phyloP scores from a whole-genome alignment of 495 filamentous ascomycete genomes.

The Bryoglossum gracile region DNA sequence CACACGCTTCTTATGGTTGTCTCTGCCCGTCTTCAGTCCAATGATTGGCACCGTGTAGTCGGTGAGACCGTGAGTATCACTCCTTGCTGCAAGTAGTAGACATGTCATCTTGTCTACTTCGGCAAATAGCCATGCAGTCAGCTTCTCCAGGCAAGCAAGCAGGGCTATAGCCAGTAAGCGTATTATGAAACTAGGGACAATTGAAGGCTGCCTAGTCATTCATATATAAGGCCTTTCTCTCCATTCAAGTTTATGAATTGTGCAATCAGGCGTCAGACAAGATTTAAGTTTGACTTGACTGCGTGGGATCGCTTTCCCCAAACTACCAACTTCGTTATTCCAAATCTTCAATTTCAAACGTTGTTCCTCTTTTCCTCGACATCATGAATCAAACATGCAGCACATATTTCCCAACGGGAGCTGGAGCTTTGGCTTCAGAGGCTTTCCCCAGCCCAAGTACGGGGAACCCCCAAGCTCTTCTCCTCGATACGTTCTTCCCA shows the following conservation, averaged over 20 bases:
- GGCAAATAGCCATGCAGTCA: constrained; percentile 12
- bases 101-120: not conserved
- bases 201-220: constrained; percentile 2
- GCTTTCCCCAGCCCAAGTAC: not conserved
- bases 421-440: not conserved
- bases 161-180: not conserved
- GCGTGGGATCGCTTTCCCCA: not conserved
- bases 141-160: not conserved
- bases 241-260: too few relatives aligned
- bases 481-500: constrained; percentile 24
- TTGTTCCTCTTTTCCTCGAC: not conserved
- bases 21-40: too few relatives aligned
- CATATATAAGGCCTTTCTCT: too few relatives aligned
- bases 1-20: too few relatives aligned
- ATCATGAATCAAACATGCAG: constrained; percentile 13
- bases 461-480: constrained; percentile 17
- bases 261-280: not conserved
- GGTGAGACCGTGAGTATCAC: not conserved
- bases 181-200: too few relatives aligned
- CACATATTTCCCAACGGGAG: not conserved
- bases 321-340: not conserved
- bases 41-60: too few relatives aligned
- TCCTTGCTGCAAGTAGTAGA: not conserved
- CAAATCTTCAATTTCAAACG: not conserved
- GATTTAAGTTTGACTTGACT: too few relatives aligned